Evolutionary conservation across 1,284 basidiomycete genomes (phyloP).

Genomic region (Heterobasidion annosum): DNA sequence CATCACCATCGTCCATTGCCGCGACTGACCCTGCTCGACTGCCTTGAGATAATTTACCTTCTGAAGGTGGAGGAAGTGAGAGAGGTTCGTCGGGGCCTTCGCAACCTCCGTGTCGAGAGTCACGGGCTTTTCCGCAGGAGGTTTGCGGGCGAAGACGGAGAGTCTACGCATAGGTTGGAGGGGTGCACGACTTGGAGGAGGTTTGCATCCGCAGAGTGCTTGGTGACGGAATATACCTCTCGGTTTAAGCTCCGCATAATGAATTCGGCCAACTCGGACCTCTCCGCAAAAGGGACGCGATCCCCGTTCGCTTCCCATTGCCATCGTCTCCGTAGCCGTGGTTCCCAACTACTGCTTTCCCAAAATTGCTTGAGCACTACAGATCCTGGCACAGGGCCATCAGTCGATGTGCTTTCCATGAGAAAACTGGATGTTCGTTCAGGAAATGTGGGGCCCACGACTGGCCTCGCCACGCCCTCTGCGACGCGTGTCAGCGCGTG

Average conservation of each 20-base stretch:
- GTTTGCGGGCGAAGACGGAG: constrained; percentile 6
- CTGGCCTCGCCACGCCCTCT: too few relatives aligned
- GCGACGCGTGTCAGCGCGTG: too few relatives aligned
- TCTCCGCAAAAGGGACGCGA: too few relatives aligned
- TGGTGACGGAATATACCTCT: too few relatives aligned
- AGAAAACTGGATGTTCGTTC: neutral
- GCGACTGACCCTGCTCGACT: constrained; percentile 28
- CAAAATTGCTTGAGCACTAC: too few relatives aligned
- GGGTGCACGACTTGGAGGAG: neutral
- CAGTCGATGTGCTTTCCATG: too few relatives aligned
- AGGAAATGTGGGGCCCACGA: neutral
- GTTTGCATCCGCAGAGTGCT: too few relatives aligned
- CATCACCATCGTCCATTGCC: constrained; percentile 77
- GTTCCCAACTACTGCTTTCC: too few relatives aligned
- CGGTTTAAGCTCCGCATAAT: neutral
- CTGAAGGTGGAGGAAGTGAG: constrained; percentile 25
- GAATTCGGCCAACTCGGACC: neutral
- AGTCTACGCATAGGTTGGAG: constrained; percentile 4
- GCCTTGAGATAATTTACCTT: constrained; percentile 39
- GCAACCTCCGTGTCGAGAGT: neutral
- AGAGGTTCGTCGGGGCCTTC: neutral
- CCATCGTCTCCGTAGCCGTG: too few relatives aligned
- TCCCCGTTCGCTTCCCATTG: too few relatives aligned
- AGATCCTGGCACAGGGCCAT: too few relatives aligned
- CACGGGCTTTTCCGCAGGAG: neutral